Conservation (phyloP, 225 moss, liverwort and hornwort species). For the Straminergon stramineum region DNA sequence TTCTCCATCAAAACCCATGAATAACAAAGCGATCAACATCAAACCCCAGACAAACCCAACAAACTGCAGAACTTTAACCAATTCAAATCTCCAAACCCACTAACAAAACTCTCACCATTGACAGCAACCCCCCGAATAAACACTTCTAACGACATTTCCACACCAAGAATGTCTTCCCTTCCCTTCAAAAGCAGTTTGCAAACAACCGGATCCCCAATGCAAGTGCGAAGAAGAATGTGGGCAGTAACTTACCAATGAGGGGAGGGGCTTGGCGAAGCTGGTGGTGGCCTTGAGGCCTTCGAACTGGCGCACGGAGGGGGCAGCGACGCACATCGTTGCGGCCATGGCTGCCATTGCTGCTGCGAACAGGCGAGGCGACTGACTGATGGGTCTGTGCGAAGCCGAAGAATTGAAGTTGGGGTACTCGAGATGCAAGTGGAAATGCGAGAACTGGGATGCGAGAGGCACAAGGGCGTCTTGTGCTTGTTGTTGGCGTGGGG, state of each 20-base stretch:
- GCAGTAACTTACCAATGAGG: neutral
- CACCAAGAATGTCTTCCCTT: neutral
- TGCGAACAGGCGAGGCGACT: neutral
- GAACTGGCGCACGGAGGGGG: constrained; percentile 24
- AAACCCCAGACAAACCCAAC: neutral
- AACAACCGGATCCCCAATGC: neutral
- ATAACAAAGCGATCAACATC: neutral
- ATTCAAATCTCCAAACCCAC: neutral
- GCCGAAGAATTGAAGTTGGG: neutral
- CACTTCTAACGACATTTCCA: neutral
- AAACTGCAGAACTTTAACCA: neutral
- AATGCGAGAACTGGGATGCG: neutral
- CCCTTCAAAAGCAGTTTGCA: too few relatives aligned
- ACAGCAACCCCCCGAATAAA: too few relatives aligned
- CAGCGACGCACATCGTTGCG: constrained; percentile 25
- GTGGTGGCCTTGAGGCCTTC: constrained; percentile 40
- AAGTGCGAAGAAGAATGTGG: neutral
- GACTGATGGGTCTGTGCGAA: neutral
- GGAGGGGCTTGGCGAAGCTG: constrained; percentile 31
- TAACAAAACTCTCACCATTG: too few relatives aligned
- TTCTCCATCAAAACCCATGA: too few relatives aligned
- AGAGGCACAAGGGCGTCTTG: neutral
- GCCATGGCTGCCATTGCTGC: constrained; percentile 27
- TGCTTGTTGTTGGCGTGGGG: neutral
- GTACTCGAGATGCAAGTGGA: neutral